phyloP scores from a whole-genome alignment of 345 rosid species.

The Psidium friedrichsthalianum region DNA sequence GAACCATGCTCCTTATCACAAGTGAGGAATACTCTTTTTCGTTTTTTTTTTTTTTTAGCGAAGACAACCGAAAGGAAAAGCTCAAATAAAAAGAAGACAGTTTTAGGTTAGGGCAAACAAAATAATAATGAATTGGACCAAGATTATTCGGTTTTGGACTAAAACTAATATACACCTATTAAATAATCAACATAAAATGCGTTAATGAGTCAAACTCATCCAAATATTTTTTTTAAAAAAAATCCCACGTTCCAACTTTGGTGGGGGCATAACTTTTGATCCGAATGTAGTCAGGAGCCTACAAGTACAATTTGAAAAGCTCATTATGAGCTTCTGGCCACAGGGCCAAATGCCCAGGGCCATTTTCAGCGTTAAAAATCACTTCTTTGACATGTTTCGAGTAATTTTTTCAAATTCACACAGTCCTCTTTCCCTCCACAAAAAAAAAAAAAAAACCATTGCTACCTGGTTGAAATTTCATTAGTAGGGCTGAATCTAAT shows the following conservation, averaged over 20 bases:
- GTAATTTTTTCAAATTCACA: background rate
- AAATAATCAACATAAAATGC: background rate
- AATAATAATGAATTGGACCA: background rate
- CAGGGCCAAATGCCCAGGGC: background rate
- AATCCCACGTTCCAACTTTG: background rate
- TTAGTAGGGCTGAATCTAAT: no score
- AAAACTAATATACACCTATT: background rate
- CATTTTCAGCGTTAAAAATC: background rate
- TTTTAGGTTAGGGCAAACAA: no score
- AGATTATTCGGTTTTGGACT: background rate
- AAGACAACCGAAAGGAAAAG: no score
- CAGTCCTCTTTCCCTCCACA: no score
- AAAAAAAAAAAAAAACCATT: no score
- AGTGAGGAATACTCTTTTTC: no score
- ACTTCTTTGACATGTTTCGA: background rate
- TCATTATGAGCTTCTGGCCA: background rate
- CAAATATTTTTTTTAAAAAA: background rate
- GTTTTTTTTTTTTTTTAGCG: no score
- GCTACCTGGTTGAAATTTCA: no score
- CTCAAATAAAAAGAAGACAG: no score
- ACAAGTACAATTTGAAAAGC: background rate
- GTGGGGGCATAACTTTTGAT: background rate
- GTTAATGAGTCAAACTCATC: background rate
- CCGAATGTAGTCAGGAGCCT: background rate
- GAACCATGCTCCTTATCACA: no score